Evolutionary conservation across 2,329 filamentous ascomycete species (phyloP), one percentile per base, ranked within the genome.

Genomic region (Hypoxylon sp.): DNA sequence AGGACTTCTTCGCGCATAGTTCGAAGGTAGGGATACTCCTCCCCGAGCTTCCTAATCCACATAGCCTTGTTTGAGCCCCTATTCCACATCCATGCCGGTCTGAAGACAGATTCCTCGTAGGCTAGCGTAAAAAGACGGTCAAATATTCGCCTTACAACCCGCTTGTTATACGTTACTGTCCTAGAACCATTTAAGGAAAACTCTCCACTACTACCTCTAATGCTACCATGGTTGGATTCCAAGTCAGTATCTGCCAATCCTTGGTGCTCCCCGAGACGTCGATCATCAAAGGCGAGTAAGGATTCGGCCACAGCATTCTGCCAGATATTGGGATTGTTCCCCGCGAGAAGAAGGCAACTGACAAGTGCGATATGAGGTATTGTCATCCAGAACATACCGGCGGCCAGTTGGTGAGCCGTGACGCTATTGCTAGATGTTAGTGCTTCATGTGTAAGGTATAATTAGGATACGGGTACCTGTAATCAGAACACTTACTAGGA

Each of bases 371-470:
- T 27, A 6, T 68, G 64, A 5, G 64, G 64, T 30, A 68, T 60
- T 27, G 64, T 68, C 60, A 62, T 68, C 64, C 64, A 68, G n/a
- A 68, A 68, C 64, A 68, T 68, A 10, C 64, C 60, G 27, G 49
- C 35, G 3, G 60, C 59, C 6, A 68, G 27, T 44, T 68, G 64
- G 8, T 63, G 59, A 2, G 64, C 64, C 4, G 64, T 68, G 10
- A 68, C 44, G 51, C 64, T 68, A 14, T n/a, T 2, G n/a, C 2
- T n/a, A n/a, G 14, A n/a, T n/a, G 37, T 42, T 13, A 42, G 14
- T 42, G 14, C 7, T 42, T 7, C 2, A n/a, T 4, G 14, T 3
- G 11, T 6, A n/a, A 40, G 35, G 13, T 40, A n/a, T 40, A n/a
- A 20, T 20, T 20, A 2, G 20, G 20, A 20, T 20, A 20, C 20